Conservation (phyloP, 2,329 filamentous ascomycete genomes). For the Aspergillus piperis region DNA sequence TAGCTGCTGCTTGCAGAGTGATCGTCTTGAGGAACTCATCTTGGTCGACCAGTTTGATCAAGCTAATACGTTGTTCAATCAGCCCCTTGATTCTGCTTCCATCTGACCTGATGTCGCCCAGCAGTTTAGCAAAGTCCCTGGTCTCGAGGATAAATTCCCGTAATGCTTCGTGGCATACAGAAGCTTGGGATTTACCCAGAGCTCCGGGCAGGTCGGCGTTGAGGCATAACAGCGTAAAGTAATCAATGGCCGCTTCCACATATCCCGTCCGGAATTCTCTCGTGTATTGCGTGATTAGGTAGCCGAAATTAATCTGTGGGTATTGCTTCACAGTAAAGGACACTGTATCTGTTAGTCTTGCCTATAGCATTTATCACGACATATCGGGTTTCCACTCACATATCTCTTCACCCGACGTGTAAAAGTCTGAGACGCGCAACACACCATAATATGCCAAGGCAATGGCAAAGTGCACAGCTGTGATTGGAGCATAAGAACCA, state of each 20-base stretch:
- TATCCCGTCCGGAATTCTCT: conserved; percentile 91
- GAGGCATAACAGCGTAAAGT: conserved; percentile 85
- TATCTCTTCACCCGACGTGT: conserved; percentile 69
- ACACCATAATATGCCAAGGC: conserved; percentile 87
- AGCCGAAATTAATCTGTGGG: conserved; percentile 90
- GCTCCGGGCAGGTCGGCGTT: conserved; percentile 79
- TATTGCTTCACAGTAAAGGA: conserved; percentile 55
- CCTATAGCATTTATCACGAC: conserved; percentile 1
- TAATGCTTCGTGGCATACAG: conserved; percentile 86
- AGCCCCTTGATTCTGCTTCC: conserved; percentile 82
- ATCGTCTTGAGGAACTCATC: conserved; percentile 88
- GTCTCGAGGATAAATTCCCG: conserved; percentile 96
- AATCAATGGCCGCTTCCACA: conserved; percentile 87
- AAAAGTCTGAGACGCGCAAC: conserved; percentile 80
- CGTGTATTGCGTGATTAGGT: conserved; percentile 93
- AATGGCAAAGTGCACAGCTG: conserved; percentile 92
- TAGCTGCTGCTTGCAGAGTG: conserved; percentile 85
- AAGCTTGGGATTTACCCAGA: conserved; percentile 72
- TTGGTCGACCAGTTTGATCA: conserved; percentile 79
- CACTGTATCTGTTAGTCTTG: conserved; percentile 43
- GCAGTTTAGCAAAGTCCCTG: conserved; percentile 87
- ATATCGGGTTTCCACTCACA: conserved; percentile 43
- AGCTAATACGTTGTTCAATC: conserved; percentile 78
- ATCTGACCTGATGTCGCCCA: conserved; percentile 87
- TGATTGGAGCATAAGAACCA: conserved; percentile 87